Evolutionary conservation across 345 rosid genomes (phyloP).

Genomic region (rapeseed (Brassica napus)): Da-Ae NC_063451.1:42585001-42585500

Average conservation of each 20-base stretch:
- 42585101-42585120: neutral
- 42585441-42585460: slow-evolving; percentile 21
- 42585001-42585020: neutral
- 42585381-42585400: slow-evolving; percentile 1
- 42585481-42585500: neutral
- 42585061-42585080: neutral
- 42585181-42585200: neutral
- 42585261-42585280: neutral
- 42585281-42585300: slow-evolving; percentile 13
- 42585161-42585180: neutral
- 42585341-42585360: slow-evolving; percentile 15
- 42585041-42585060: neutral
- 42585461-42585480: slow-evolving; percentile 35
- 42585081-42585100: neutral
- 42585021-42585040: neutral
- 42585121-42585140: neutral
- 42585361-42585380: slow-evolving; percentile 3
- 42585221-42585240: neutral
- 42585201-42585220: neutral
- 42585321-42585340: slow-evolving; percentile 19
- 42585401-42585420: slow-evolving; percentile 15
- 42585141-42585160: neutral
- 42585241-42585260: neutral
- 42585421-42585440: slow-evolving; percentile 30
- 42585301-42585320: neutral